phyloP scores from a whole-genome alignment of 179 eudicot genomes.

The Drosera spatulata region DNA sequence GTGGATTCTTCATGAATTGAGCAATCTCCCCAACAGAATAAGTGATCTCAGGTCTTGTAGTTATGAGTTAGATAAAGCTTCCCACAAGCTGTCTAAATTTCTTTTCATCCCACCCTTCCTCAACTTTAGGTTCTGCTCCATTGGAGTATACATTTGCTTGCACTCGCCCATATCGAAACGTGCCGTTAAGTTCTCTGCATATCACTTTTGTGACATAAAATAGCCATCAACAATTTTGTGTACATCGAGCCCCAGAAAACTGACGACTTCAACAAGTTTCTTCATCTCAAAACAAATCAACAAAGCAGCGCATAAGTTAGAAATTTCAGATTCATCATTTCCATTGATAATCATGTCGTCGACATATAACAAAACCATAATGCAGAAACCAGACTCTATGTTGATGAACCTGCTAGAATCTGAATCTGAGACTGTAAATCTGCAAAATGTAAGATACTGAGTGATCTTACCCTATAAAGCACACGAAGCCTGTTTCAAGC shows the following conservation, averaged over 20 bases:
- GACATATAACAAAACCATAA: no score
- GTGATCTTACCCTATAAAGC: no score
- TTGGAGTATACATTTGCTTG: constrained; percentile 1
- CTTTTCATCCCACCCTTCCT: background rate
- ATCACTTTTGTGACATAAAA: background rate
- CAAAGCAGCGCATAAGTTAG: background rate
- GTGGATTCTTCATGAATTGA: no score
- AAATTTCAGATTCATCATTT: background rate
- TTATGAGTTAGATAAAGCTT: background rate
- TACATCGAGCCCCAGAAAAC: background rate
- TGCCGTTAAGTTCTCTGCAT: background rate
- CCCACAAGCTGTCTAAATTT: background rate
- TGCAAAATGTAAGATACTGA: no score
- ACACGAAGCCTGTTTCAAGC: no score
- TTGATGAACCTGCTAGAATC: no score
- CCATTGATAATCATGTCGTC: background rate
- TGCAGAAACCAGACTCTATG: no score
- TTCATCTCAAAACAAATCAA: background rate
- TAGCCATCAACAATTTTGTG: background rate
- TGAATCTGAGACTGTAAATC: no score
- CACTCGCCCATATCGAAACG: background rate
- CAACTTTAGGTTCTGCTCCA: constrained; percentile 1
- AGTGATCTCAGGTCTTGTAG: background rate
- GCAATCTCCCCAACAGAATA: no score
- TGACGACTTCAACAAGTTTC: background rate